phyloP scores from a whole-genome alignment of 495 filamentous ascomycete species.

The Penicillium egyptiacum region DNA sequence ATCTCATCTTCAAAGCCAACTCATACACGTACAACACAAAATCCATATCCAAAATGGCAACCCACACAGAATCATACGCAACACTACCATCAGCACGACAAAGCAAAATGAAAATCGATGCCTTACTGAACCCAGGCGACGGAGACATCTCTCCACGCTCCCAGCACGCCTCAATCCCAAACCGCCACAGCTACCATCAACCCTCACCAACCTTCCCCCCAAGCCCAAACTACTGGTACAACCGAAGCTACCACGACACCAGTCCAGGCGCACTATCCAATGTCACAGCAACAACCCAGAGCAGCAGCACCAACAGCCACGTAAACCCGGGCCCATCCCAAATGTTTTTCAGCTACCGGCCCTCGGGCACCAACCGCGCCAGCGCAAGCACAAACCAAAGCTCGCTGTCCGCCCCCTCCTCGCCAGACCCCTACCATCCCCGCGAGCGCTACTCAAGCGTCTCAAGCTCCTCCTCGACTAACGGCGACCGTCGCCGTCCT shows the following conservation, averaged over 20 bases:
- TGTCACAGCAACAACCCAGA: constrained; percentile 14
- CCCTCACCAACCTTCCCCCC: constrained; percentile 32
- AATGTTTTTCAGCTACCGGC: constrained; percentile 28
- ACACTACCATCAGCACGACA: constrained; percentile 29
- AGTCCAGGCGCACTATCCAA: constrained; percentile 24
- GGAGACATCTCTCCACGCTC: constrained; percentile 28
- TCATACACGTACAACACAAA: not conserved
- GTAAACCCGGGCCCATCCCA: constrained; percentile 19
- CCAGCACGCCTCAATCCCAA: constrained; percentile 20
- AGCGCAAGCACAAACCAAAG: constrained; percentile 10
- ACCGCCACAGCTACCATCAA: constrained; percentile 17
- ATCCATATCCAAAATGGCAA: constrained; percentile 14
- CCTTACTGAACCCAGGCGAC: constrained; percentile 34
- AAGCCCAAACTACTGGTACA: constrained; percentile 38
- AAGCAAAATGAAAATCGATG: constrained; percentile 45
- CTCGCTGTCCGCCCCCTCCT: constrained; percentile 25
- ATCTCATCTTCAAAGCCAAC: not conserved
- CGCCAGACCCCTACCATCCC: constrained; percentile 37
- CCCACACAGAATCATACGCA: constrained; percentile 23
- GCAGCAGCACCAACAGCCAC: constrained; percentile 15
- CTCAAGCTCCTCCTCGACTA: constrained; percentile 33
- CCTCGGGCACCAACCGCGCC: constrained; percentile 7
- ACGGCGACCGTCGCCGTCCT: constrained; percentile 44
- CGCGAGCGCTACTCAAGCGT: constrained; percentile 47
- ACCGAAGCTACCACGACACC: constrained; percentile 25